These are phyloP conservation scores for Heliamphora pulchella DNA, from an alignment of 179 eudicot species.

Conservation along the genomic window DNA sequence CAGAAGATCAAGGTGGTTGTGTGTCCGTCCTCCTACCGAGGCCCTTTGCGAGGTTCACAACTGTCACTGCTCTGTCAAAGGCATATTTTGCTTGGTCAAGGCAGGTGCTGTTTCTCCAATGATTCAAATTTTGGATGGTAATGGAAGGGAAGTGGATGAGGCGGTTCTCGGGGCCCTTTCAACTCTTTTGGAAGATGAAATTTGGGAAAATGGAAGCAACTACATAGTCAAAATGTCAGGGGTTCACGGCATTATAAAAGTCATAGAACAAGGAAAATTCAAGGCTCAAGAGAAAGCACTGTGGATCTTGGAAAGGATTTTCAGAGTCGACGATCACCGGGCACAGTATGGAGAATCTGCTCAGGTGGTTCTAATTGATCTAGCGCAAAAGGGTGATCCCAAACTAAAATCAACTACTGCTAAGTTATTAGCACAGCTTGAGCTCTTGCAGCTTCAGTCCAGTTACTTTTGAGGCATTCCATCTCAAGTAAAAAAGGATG, in stretches of 20 bases:
- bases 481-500: background rate
- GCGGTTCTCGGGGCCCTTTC: conserved; percentile 49
- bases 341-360: conserved; percentile 54
- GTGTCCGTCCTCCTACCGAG: conserved; percentile 41
- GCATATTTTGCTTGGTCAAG: conserved; percentile 69
- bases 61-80: conserved; percentile 43
- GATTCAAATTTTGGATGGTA: conserved; percentile 41
- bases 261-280: conserved; percentile 45
- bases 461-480: conserved; percentile 50
- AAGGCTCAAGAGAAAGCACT: conserved; percentile 65
- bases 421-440: conserved; percentile 74
- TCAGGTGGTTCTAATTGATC: conserved; percentile 57
- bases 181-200: conserved; percentile 52
- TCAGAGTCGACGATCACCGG: conserved; percentile 47
- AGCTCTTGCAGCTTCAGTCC: conserved; percentile 75
- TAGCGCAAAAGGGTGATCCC: conserved; percentile 65
- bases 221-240: conserved; percentile 39
- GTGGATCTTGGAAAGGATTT: conserved; percentile 71
- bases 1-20: conserved; percentile 47
- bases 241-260: conserved; percentile 42
- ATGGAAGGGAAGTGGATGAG: conserved; percentile 68
- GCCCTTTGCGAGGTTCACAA: conserved; percentile 58
- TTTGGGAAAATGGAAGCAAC: conserved; percentile 69
- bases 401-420: conserved; percentile 51
- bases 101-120: conserved; percentile 55